Base-by-base conservation (phyloP, 2,329 filamentous ascomycete species). In the Aspergillus unguis region DNA sequence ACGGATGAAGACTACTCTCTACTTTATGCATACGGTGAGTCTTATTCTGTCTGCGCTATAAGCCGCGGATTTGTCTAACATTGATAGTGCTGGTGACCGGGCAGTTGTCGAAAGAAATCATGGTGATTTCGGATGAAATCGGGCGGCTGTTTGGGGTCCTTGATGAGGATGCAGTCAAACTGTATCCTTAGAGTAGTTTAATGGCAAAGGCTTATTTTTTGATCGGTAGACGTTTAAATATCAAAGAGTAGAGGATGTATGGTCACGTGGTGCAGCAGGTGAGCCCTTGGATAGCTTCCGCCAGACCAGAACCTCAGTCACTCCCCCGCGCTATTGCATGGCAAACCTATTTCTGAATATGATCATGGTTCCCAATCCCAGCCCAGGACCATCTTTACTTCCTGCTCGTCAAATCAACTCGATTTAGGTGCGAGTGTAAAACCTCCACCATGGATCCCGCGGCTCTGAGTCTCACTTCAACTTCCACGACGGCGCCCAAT, bases 21-120 rank as follows among this genome's bases (percentile, higher is more conserved):
- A 60, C 73, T 97, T 40, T 99, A 97, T 73, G 92, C 92, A 17
- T 99, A 96, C 74, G 90, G 81, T 83, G 66, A 70, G 79, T 75
- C 8, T 10, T 6, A 3, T 17, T 29, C 8, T 7, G 7, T 32
- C 26, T 17, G 17, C 17, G 4, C 17, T 27, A 11, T 35, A n/a
- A 2, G 32, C 5, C 8, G 11, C 9, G 7, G 23, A 6, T 7
- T 10, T 25, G 28, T 26, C 55, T 57, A 50, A 57, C 38, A 6
- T 23, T 5, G 56, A 31, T 53, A 84, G 83, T 82, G 25, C 71
- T 86, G 42, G 83, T 85, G 27, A 86, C 83, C 29, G 82, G 78
- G 33, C 83, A 84, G 58, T 67, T 85, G 38, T 79, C 79, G 17
- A 73, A 76, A 38, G 80, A 83, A 55, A 82, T 85, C 46, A 71